These are phyloP conservation scores for Ramichloridium luteum DNA, from an alignment of 2,329 filamentous ascomycete species.

Conservation along the genomic window DNA sequence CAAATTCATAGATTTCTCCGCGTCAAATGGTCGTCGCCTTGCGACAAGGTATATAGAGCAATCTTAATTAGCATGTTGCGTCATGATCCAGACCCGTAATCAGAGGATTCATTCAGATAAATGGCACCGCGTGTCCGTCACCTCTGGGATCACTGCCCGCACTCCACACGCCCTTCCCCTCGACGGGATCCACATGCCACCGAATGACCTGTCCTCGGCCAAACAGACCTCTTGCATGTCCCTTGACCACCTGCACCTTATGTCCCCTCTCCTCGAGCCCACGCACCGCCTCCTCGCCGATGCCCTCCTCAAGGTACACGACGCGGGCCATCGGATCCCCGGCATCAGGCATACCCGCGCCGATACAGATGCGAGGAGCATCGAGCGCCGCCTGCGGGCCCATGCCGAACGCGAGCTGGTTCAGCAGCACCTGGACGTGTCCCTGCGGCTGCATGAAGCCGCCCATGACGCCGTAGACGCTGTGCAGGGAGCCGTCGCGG, in stretches of 20 bases:
- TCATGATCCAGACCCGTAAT: no score
- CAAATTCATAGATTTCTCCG: no score
- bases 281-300: conserved; percentile 53
- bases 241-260: conserved; percentile 55
- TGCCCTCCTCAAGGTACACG: conserved; percentile 75
- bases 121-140: conserved; percentile 59
- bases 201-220: conserved; percentile 80
- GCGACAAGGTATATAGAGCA: no score
- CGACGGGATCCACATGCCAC: conserved; percentile 53
- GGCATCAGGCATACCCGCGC: conserved; percentile 54
- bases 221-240: conserved; percentile 56
- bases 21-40: no score
- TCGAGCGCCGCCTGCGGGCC: conserved; percentile 83
- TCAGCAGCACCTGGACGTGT: conserved; percentile 83
- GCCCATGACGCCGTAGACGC: conserved; percentile 92
- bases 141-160: conserved; percentile 80
- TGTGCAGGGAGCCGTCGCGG: conserved; percentile 61
- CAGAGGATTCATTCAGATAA: no score
- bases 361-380: conserved; percentile 80
- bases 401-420: conserved; percentile 70
- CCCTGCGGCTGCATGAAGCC: conserved; percentile 98
- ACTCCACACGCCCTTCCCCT: conserved; percentile 64
- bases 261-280: conserved; percentile 62
- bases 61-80: no score
- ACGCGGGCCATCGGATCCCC: conserved; percentile 47